Conservation (phyloP, 108 stramenopile genomes). For the Nitzschia putrida region DNA sequence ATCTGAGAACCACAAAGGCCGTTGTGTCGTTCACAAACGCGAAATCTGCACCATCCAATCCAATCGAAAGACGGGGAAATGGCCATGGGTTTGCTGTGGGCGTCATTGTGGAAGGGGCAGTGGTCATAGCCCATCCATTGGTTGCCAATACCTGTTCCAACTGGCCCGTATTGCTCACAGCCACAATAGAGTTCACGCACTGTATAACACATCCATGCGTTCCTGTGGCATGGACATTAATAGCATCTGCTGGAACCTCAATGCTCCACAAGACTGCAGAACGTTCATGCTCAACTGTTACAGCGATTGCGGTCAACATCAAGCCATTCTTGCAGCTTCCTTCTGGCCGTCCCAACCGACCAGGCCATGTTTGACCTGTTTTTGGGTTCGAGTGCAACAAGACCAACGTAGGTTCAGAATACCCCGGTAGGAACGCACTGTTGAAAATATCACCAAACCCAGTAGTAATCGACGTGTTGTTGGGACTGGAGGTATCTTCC, state of each 20-base stretch:
- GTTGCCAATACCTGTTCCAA: conserved; percentile 66
- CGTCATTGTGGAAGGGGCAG: conserved; percentile 51
- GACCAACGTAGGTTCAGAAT: conserved; percentile 73
- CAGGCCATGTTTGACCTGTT: conserved; percentile 55
- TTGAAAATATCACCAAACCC: conserved; percentile 82
- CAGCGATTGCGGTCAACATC: conserved; percentile 70
- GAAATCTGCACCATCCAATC: conserved; percentile 69
- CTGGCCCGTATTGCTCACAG: conserved; percentile 62
- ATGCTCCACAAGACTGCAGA: conserved; percentile 82
- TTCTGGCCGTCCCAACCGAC: conserved; percentile 64
- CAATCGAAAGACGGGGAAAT: conserved; percentile 65
- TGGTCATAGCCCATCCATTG: conserved; percentile 79
- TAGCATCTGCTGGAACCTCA: conserved; percentile 76
- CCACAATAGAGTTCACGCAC: conserved; percentile 69
- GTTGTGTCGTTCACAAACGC: conserved; percentile 52
- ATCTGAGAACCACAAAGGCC: conserved; percentile 62
- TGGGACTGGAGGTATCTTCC: neutral
- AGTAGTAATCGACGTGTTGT: conserved; percentile 47
- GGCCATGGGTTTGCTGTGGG: conserved; percentile 70
- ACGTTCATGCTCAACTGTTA: conserved; percentile 70
- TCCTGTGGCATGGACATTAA: conserved; percentile 35
- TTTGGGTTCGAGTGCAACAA: conserved; percentile 71
- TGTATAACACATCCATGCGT: conserved; percentile 56
- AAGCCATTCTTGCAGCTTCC: conserved; percentile 60
- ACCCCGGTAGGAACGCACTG: conserved; percentile 68